Evolutionary conservation across 768 basidiomycete species (phyloP).

Genomic region (Rhizopogon vulgaris): DNA sequence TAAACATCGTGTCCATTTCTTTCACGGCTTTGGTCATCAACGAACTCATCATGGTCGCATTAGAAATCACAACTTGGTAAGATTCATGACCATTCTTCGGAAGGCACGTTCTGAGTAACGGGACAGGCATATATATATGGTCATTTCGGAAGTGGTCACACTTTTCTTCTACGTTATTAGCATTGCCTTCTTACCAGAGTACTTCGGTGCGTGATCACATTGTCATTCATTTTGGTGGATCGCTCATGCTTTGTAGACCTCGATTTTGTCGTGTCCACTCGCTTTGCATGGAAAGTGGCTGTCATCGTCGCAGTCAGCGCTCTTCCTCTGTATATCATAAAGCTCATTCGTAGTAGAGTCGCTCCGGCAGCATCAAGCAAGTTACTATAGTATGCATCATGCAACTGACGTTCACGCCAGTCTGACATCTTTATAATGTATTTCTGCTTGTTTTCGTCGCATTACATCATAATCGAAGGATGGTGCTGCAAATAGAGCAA

Average conservation of each 20-base stretch:
- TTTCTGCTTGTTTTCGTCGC: slow-evolving; percentile 25
- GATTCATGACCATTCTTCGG: slow-evolving; percentile 5
- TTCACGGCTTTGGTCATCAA: slow-evolving; percentile 95
- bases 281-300: slow-evolving; percentile 92
- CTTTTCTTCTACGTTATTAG: slow-evolving; percentile 83
- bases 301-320: slow-evolving; percentile 94
- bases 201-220: slow-evolving; percentile 72
- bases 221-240: not conserved
- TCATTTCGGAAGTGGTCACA: slow-evolving; percentile 85
- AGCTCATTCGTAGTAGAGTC: slow-evolving; percentile 76
- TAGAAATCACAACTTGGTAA: slow-evolving; percentile 96
- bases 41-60: slow-evolving; percentile 97
- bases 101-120: not conserved
- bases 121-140: slow-evolving; percentile 89
- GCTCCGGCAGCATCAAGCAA: slow-evolving; percentile 95
- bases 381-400: slow-evolving; percentile 44
- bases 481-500: slow-evolving; percentile 25
- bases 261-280: slow-evolving; percentile 80
- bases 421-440: slow-evolving; percentile 32
- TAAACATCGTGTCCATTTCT: slow-evolving; percentile 97
- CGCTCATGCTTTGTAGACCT: slow-evolving; percentile 53
- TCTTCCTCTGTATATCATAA: slow-evolving; percentile 86
- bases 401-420: slow-evolving; percentile 6
- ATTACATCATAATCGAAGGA: slow-evolving; percentile 7
- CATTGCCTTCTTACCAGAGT: slow-evolving; percentile 91